Conservation (phyloP, 768 basidiomycete species). For the Chiua virens region DNA sequence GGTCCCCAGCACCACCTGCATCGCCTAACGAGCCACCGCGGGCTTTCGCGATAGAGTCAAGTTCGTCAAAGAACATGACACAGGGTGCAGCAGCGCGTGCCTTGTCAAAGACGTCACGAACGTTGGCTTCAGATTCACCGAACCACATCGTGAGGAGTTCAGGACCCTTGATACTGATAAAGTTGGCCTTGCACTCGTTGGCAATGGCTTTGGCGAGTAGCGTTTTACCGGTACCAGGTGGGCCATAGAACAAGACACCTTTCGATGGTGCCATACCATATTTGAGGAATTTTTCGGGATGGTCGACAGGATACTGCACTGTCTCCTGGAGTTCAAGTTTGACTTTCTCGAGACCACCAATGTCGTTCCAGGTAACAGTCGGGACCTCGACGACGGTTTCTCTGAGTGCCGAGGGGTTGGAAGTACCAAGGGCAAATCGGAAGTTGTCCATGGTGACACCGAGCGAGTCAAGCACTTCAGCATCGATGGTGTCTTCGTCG, state of each 20-base stretch:
- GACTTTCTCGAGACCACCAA: constrained; percentile 99
- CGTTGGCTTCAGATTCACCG: constrained; percentile 99
- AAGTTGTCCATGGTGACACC: constrained; percentile 99
- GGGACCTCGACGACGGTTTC: constrained; percentile 99
- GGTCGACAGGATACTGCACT: constrained; percentile 99
- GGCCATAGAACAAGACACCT: constrained; percentile 99
- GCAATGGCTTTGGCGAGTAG: constrained; percentile 98
- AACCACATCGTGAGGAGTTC: constrained; percentile 99
- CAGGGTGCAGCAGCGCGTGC: constrained; percentile 98
- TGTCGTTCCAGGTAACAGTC: constrained; percentile 97
- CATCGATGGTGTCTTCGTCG: constrained; percentile 98
- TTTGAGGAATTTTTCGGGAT: constrained; percentile 99
- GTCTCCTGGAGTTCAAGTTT: constrained; percentile 99
- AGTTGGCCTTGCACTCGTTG: constrained; percentile 99
- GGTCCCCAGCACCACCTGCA: constrained; percentile 94
- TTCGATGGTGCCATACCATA: constrained; percentile 99
- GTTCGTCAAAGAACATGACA: constrained; percentile 99
- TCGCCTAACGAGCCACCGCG: constrained; percentile 86
- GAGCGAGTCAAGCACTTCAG: constrained; percentile 97
- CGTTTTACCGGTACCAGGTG: constrained; percentile 99
- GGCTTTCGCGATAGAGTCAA: constrained; percentile 98
- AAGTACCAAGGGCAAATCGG: constrained; percentile 96
- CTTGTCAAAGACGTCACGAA: constrained; percentile 99
- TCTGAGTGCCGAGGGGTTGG: constrained; percentile 97
- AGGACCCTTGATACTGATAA: constrained; percentile 99